These are phyloP conservation scores for Ascocoryne sarcoides DNA, from an alignment of 2,329 filamentous ascomycete genomes.

Conservation along the genomic window DNA sequence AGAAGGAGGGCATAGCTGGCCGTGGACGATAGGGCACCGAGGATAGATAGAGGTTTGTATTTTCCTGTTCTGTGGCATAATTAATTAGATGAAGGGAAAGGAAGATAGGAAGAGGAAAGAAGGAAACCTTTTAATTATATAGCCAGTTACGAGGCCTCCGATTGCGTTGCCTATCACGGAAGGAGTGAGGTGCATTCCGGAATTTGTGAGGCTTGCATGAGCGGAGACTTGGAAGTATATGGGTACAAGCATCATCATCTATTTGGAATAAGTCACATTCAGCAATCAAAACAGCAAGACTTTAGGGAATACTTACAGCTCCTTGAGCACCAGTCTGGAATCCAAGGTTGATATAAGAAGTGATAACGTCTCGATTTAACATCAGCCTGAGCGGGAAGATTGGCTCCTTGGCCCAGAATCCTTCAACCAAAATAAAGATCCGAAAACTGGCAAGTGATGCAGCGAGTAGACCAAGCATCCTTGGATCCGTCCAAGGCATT, in stretches of 20 bases:
- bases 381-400: conserved; percentile 50
- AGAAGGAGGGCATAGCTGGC: conserved; percentile 42
- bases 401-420: conserved; percentile 40
- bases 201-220: conserved; percentile 46
- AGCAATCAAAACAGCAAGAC: neutral
- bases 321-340: conserved; percentile 50
- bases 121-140: conserved; percentile 24
- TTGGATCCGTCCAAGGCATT: conserved; percentile 31
- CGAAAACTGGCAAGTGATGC: conserved; percentile 17
- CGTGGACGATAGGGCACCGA: conserved; percentile 39
- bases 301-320: conserved; percentile 30
- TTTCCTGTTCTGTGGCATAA: conserved; percentile 44
- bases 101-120: neutral
- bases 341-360: conserved; percentile 42
- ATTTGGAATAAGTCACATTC: neutral
- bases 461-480: conserved; percentile 26
- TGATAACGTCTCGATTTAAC: conserved; percentile 40
- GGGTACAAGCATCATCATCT: conserved; percentile 56
- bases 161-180: conserved; percentile 58
- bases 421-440: conserved; percentile 14
- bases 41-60: conserved; percentile 46
- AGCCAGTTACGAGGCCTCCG: conserved; percentile 52
- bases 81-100: neutral
- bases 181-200: conserved; percentile 54
- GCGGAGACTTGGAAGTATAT: conserved; percentile 61